phyloP scores from a whole-genome alignment of 2,329 filamentous ascomycete species.

The Zymoseptoria tritici region DNA sequence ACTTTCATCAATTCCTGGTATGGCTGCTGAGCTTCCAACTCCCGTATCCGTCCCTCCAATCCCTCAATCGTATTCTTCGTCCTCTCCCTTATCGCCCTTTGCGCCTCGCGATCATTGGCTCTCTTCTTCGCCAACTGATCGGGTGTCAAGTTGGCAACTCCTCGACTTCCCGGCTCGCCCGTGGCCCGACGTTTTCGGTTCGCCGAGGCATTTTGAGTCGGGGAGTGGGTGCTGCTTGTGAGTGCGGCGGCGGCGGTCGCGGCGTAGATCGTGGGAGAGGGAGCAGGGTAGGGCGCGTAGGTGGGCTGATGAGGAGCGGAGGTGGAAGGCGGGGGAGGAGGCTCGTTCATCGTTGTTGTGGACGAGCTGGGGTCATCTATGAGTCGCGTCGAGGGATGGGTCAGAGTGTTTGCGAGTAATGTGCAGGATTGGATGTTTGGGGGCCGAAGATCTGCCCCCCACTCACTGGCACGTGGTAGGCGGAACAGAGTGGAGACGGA shows the following conservation, averaged over 20 bases:
- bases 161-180: conserved; percentile 45
- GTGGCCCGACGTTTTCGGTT: conserved; percentile 28
- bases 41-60: conserved; percentile 63
- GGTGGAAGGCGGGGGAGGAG: neutral
- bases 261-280: neutral
- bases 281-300: neutral
- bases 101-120: conserved; percentile 83
- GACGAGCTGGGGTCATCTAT: neutral
- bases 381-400: neutral
- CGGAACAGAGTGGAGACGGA: no score
- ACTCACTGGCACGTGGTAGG: no score
- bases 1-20: conserved; percentile 76
- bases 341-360: neutral
- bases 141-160: conserved; percentile 78
- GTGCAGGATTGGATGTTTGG: neutral
- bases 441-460: neutral
- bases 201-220: conserved; percentile 13
- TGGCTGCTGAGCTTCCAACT: conserved; percentile 71
- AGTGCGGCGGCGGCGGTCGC: neutral
- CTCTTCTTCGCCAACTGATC: conserved; percentile 85
- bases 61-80: conserved; percentile 73
- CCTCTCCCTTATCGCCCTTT: conserved; percentile 74
- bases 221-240: conserved; percentile 4
- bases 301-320: neutral
- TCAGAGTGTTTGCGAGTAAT: neutral